phyloP scores from a whole-genome alignment of 2,329 filamentous ascomycete species.

The Colletotrichum simmondsii region DNA sequence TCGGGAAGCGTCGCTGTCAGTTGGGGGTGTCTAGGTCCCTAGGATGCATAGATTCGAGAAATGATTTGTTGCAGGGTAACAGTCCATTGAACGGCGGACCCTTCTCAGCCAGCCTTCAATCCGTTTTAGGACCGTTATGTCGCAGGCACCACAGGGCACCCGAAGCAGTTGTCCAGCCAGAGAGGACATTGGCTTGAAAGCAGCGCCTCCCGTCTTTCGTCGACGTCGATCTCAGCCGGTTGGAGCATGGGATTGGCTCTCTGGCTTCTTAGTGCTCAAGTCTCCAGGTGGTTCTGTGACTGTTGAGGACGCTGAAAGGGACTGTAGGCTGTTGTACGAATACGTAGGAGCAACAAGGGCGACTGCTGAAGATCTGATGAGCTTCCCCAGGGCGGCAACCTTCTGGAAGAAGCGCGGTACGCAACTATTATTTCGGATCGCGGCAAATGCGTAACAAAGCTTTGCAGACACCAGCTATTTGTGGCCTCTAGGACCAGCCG shows the following conservation, averaged over 20 bases:
- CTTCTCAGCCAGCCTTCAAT: background rate
- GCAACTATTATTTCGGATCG: background rate
- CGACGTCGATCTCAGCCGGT: slow-evolving; percentile 4
- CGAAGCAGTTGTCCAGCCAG: slow-evolving; percentile 6
- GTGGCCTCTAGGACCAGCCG: background rate
- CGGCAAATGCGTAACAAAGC: background rate
- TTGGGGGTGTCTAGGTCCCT: background rate
- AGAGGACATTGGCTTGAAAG: background rate
- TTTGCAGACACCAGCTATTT: background rate
- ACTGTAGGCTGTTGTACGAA: background rate
- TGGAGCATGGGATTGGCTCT: background rate
- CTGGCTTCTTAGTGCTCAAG: background rate
- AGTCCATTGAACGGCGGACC: slow-evolving; percentile 1
- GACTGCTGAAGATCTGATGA: slow-evolving; percentile 13
- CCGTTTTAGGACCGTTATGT: slow-evolving; percentile 4
- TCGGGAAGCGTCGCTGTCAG: background rate
- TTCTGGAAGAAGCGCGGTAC: slow-evolving; percentile 7
- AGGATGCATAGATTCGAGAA: slow-evolving; percentile 4
- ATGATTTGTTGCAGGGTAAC: slow-evolving; percentile 9
- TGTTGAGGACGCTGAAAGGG: background rate
- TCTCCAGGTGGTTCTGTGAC: background rate
- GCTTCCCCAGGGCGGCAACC: background rate
- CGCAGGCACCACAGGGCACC: slow-evolving; percentile 9
- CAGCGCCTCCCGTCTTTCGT: background rate
- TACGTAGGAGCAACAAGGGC: background rate